Conservation (phyloP, 2,329 filamentous ascomycete species). For the Trichoderma brevicompactum region DNA sequence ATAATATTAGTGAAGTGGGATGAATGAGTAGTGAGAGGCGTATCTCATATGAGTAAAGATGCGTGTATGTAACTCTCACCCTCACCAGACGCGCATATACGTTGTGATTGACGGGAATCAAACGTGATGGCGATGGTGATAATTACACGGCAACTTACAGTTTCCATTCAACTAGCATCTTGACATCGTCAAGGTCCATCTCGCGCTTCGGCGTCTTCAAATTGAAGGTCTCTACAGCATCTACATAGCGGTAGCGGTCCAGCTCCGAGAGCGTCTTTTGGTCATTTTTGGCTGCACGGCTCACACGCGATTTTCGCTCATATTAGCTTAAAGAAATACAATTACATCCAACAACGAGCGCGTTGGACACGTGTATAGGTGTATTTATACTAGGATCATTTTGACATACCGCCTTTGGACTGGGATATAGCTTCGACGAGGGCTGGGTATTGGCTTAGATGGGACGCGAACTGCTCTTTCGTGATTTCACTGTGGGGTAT, state of each 20-base stretch:
- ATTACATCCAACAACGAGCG: background rate
- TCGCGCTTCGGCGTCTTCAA: conserved; percentile 39
- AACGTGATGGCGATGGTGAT: background rate
- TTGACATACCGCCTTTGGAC: conserved; percentile 49
- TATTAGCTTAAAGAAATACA: background rate
- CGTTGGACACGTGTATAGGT: background rate
- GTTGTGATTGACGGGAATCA: background rate
- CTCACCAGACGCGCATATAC: background rate
- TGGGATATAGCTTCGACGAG: conserved; percentile 51
- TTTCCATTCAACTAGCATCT: conserved; percentile 71
- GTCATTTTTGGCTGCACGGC: conserved; percentile 49
- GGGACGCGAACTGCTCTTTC: conserved; percentile 42
- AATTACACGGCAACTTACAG: conserved; percentile 53
- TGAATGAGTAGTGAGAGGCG: background rate
- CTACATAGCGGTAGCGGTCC: conserved; percentile 63
- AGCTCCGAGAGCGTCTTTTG: conserved; percentile 60
- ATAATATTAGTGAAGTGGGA: background rate
- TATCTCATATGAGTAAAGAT: background rate
- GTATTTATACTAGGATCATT: background rate
- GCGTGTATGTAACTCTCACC: background rate
- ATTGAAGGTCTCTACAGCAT: conserved; percentile 54
- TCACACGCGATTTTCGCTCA: background rate
- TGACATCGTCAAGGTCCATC: conserved; percentile 63
- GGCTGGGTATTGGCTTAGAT: conserved; percentile 46
- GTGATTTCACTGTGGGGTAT: conserved; percentile 35